Percentiles rank a stretch among this genome's conserved stretches.
phyloP scores from a whole-genome alignment of 768 basidiomycete genomes.

The Lenzites betulinus region DNA sequence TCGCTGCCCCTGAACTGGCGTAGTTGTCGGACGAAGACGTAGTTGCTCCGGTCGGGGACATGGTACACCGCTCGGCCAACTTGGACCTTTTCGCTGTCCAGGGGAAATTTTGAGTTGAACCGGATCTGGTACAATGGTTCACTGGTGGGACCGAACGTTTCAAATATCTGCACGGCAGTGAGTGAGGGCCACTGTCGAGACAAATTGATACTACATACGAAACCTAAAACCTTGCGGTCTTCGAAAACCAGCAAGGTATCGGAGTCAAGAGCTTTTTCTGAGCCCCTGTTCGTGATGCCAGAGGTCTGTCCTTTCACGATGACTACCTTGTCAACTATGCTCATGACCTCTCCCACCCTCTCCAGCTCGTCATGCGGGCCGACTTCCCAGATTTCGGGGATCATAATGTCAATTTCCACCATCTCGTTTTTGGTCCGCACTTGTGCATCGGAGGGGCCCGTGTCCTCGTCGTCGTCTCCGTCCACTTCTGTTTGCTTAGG shows the following conservation, averaged over 20 bases:
- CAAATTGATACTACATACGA: slow-evolving; percentile 57
- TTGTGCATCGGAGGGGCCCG: slow-evolving; percentile 43
- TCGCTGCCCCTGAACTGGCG: slow-evolving; percentile 82
- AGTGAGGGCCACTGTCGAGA: not conserved
- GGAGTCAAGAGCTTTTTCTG: slow-evolving; percentile 74
- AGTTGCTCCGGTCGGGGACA: slow-evolving; percentile 75
- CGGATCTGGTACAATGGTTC: slow-evolving; percentile 90
- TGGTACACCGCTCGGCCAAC: slow-evolving; percentile 76
- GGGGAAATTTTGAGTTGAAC: slow-evolving; percentile 66
- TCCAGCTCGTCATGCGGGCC: slow-evolving; percentile 67
- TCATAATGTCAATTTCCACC: slow-evolving; percentile 52
- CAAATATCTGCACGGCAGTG: slow-evolving; percentile 51
- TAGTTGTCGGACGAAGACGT: slow-evolving; percentile 79
- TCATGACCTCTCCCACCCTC: slow-evolving; percentile 77
- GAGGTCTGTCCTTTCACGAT: slow-evolving; percentile 68
- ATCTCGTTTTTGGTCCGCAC: slow-evolving; percentile 74
- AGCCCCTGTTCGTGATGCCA: slow-evolving; percentile 43
- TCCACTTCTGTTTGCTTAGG: slow-evolving; percentile 28
- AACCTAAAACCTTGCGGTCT: slow-evolving; percentile 87
- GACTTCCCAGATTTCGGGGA: slow-evolving; percentile 68
- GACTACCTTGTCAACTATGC: slow-evolving; percentile 68
- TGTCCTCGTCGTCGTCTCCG: slow-evolving; percentile 60
- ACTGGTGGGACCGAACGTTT: slow-evolving; percentile 93
- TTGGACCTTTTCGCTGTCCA: slow-evolving; percentile 56
- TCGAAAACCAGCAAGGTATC: slow-evolving; percentile 91